Evolutionary conservation across 179 eudicot genomes (phyloP).

Genomic region (Silene vulgaris): DNA sequence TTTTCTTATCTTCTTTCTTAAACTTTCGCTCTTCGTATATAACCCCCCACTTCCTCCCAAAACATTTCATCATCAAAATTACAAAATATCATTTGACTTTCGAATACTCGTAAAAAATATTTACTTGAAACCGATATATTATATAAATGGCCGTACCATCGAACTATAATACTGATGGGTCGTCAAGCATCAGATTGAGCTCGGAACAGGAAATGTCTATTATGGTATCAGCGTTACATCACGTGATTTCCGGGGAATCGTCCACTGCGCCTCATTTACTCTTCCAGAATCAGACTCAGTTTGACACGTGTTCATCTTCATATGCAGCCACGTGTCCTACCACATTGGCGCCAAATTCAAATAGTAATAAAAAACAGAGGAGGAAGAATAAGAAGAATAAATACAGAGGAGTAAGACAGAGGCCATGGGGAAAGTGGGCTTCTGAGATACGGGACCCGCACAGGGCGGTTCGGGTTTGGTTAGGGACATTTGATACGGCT

Average conservation of each 20-base stretch:
- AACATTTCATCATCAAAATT: too few relatives aligned
- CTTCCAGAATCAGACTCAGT: not conserved
- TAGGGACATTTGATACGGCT: conserved; percentile 48
- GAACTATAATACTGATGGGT: too few relatives aligned
- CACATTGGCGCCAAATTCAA: conserved; percentile 17
- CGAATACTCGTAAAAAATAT: too few relatives aligned
- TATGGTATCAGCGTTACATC: conserved; percentile 36
- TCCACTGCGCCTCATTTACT: not conserved
- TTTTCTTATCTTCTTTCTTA: not conserved
- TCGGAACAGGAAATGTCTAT: conserved; percentile 30
- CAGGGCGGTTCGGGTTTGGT: conserved; percentile 37
- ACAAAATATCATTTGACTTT: too few relatives aligned
- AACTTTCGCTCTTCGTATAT: not conserved
- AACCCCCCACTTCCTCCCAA: not conserved
- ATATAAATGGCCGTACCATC: not conserved
- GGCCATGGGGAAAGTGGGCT: conserved; percentile 63
- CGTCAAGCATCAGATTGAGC: not conserved
- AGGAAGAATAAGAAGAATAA: conserved; percentile 28
- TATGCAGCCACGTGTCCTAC: not conserved
- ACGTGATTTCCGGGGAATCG: conserved; percentile 30
- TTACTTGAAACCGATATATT: too few relatives aligned
- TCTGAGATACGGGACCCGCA: conserved; percentile 52
- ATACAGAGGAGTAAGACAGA: conserved; percentile 51
- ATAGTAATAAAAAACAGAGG: not conserved
- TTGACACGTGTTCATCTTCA: conserved; percentile 5